Conservation (phyloP, 2,329 filamentous ascomycete genomes). For the Aspergillus sojae region DNA sequence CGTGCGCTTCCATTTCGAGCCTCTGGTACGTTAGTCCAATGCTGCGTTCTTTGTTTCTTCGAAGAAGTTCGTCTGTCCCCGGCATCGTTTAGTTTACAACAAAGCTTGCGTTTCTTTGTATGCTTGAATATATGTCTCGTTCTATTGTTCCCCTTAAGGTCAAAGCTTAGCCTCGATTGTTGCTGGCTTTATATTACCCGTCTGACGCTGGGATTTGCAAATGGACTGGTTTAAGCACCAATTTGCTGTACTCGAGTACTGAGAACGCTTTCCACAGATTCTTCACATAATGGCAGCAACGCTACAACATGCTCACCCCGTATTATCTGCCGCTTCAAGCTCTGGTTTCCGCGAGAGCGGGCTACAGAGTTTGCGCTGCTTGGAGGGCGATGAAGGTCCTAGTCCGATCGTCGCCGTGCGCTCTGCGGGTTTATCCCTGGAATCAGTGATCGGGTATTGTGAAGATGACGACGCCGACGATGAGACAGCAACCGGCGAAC, state of each 20-base stretch:
- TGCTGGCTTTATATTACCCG: background rate
- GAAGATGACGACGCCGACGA: slow-evolving; percentile 35
- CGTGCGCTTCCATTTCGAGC: slow-evolving; percentile 90
- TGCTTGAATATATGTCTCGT: background rate
- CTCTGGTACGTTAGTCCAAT: slow-evolving; percentile 69
- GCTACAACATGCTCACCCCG: slow-evolving; percentile 69
- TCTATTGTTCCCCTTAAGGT: slow-evolving; percentile 7
- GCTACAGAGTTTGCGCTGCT: slow-evolving; percentile 63
- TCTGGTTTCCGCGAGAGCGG: slow-evolving; percentile 91
- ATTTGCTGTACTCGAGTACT: slow-evolving; percentile 17
- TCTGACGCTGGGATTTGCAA: background rate
- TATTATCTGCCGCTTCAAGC: slow-evolving; percentile 74
- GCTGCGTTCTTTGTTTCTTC: background rate
- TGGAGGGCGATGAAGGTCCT: slow-evolving; percentile 43
- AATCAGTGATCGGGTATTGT: slow-evolving; percentile 72
- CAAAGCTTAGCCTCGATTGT: background rate
- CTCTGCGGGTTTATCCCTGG: slow-evolving; percentile 78
- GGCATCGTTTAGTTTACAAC: slow-evolving; percentile 64
- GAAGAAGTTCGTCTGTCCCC: background rate
- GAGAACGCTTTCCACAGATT: slow-evolving; percentile 62
- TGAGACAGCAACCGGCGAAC: slow-evolving; percentile 35
- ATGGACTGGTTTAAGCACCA: background rate
- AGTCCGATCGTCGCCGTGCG: slow-evolving; percentile 83
- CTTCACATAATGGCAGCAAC: slow-evolving; percentile 83
- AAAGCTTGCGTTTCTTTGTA: slow-evolving; percentile 3